Evolutionary conservation across 441 rosid genomes (phyloP).

Genomic region (Viola pubescens): DNA sequence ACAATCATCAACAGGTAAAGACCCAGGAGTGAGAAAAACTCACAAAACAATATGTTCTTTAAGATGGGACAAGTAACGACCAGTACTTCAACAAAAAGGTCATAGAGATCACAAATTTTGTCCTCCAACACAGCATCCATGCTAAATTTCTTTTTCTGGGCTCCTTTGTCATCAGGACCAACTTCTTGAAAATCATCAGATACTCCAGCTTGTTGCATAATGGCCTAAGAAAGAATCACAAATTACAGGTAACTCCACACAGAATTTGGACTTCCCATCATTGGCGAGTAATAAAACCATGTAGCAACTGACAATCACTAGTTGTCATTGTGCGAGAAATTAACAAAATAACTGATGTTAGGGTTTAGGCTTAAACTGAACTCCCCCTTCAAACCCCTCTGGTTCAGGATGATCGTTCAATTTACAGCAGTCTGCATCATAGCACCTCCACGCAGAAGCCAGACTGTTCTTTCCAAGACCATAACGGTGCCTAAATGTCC

Average conservation of each 20-base stretch:
- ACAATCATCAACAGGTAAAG: constrained; percentile 21
- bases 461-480: no score
- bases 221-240: constrained; percentile 29
- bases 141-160: constrained; percentile 42
- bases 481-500: constrained; percentile 4
- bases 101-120: constrained; percentile 89
- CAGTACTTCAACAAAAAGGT: constrained; percentile 82
- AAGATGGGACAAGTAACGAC: constrained; percentile 17
- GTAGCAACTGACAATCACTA: not conserved
- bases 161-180: constrained; percentile 39
- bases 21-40: constrained; percentile 11
- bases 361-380: no score
- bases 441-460: no score
- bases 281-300: not conserved
- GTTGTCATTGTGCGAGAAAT: no score
- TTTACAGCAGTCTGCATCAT: no score
- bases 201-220: constrained; percentile 46
- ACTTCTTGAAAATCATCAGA: constrained; percentile 69
- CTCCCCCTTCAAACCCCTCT: no score
- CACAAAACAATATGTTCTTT: not conserved
- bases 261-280: no score
- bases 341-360: no score
- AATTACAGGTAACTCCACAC: no score
- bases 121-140: constrained; percentile 80
- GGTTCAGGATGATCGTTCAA: no score